Base-by-base conservation (phyloP, 2,329 filamentous ascomycete species). In the Exophiala sp. region DNA sequence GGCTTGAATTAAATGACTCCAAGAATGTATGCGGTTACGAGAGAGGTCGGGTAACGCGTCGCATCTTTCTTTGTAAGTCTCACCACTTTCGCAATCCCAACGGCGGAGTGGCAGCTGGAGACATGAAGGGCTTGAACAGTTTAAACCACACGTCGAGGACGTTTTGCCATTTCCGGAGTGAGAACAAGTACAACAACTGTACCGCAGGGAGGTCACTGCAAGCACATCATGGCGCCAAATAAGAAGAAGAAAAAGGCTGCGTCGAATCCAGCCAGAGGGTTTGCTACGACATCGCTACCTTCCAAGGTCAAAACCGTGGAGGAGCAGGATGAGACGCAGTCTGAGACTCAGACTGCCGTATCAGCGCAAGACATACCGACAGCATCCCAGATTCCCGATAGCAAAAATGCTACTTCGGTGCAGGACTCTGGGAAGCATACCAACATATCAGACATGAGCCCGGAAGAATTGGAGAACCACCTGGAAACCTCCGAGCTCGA, bases 401-500 rank as follows among this genome's bases (percentile, higher is more conserved):
- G 21, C 21, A n/a, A 57, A 20, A 18, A n/a, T 16, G 21, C 16
- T 33, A 24, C 16, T 7, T 10, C 9, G 34, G 32, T 21, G 42
- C 20, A 44, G 8, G 18, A 40, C 2, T 41, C 47, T 44, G n/a
- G 33, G 14, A 18, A 40, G 34, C 14, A 43, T 16, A 3, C 35
- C 10, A 41, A 51, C 14, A 59, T 54, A n/a, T 74, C 82, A 50
- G 74, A 81, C 24, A 72, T 92, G 60, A 89, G 83, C 45, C 87
- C 92, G 1, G 92, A 96, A 67, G 89, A 97, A 69, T 87, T 96
- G 47, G 94, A 96, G 67, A 85, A 77, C 59, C 89, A 95, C 65
- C 80, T 97, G 12, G 90, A 96, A 68, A 87, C 91, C 64, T 87
- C 90, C n/a, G 90, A 95, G 65, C 77, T 99, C 35, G 91, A 97